phyloP scores from a whole-genome alignment of 768 basidiomycete species.

The Mycena amicta region DNA sequence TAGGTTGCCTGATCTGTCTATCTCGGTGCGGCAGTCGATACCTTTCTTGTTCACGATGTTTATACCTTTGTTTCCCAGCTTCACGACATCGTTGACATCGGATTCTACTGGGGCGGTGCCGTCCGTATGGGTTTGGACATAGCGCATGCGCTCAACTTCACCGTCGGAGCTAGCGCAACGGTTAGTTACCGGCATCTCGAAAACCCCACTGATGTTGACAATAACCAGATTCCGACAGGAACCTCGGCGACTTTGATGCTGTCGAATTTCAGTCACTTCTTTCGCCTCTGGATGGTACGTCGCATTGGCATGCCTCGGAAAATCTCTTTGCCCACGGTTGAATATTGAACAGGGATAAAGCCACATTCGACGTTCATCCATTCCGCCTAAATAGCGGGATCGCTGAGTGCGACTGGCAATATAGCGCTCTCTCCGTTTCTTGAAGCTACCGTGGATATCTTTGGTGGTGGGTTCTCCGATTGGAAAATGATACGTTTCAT shows the following conservation, averaged over 20 bases:
- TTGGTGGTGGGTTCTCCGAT: too few species aligned
- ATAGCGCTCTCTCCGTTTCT: slow-evolving; percentile 13
- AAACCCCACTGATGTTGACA: not conserved
- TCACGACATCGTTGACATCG: not conserved
- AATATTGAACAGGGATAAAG: too few species aligned
- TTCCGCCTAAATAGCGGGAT: slow-evolving; percentile 16
- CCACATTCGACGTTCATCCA: slow-evolving; percentile 13
- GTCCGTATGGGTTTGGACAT: not conserved
- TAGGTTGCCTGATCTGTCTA: slow-evolving; percentile 3
- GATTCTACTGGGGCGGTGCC: slow-evolving; percentile 14
- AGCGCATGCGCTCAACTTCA: slow-evolving; percentile 4
- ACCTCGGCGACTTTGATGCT: slow-evolving; percentile 12
- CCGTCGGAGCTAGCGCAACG: slow-evolving; percentile 10
- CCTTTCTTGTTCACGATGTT: too few species aligned
- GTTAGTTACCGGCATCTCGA: not conserved
- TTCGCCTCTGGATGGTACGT: slow-evolving; percentile 14
- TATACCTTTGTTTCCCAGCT: too few species aligned
- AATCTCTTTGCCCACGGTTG: too few species aligned
- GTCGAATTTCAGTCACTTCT: slow-evolving; percentile 1
- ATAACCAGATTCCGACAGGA: slow-evolving; percentile 6
- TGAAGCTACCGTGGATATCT: not conserved
- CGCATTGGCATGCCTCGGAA: too few species aligned
- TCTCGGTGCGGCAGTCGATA: too few species aligned
- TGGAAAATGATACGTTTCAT: too few species aligned
- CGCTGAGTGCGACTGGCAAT: not conserved